Evolutionary conservation across 2,329 filamentous ascomycete genomes (phyloP).

Genomic region (Fusarium ramigenum): DNA sequence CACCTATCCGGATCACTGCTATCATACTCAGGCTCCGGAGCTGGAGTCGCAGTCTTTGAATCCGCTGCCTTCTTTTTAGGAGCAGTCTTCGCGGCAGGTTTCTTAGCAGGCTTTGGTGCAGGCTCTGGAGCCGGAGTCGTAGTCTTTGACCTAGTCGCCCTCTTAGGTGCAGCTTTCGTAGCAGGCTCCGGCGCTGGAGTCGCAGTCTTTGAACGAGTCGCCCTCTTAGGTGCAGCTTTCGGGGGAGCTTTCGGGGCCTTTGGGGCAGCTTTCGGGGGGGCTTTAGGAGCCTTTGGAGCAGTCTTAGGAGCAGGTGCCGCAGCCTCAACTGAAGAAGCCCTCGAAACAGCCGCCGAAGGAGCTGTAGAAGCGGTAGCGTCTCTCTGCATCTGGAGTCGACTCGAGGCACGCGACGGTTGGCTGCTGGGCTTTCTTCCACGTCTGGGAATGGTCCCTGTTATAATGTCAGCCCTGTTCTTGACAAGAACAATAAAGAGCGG

Average conservation of each 20-base stretch:
- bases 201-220: too few relatives aligned
- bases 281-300: not conserved
- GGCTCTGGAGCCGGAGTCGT: not conserved
- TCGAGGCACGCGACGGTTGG: conserved; percentile 16
- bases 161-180: too few relatives aligned
- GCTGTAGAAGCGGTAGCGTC: not conserved
- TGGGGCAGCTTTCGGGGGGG: not conserved
- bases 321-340: not conserved
- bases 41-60: not conserved
- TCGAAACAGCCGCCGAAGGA: not conserved
- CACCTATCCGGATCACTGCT: not conserved
- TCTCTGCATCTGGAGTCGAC: conserved; percentile 7
- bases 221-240: too few relatives aligned
- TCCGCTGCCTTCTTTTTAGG: not conserved
- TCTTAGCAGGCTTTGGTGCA: not conserved
- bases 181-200: not conserved
- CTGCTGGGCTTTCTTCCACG: not conserved
- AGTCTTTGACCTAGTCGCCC: too few relatives aligned
- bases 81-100: not conserved
- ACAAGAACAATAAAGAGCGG: too few relatives aligned
- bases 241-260: too few relatives aligned
- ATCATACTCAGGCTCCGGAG: not conserved
- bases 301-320: not conserved
- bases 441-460: not conserved
- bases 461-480: not conserved